Conservation (phyloP, 2,329 filamentous ascomycete genomes). For the Apiospora aurea region DNA sequence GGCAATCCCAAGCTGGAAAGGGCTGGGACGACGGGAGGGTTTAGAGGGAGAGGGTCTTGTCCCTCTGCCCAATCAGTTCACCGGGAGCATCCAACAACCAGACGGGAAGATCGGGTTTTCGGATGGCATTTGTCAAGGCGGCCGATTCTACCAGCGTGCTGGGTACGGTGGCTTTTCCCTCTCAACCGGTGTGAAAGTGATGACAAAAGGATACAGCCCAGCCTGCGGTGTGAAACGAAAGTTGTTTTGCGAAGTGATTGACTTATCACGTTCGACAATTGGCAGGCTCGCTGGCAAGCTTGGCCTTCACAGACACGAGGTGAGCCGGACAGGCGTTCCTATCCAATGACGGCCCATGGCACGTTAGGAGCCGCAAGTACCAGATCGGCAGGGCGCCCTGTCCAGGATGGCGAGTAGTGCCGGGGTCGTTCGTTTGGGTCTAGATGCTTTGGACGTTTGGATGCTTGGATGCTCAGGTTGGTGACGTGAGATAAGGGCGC, state of each 20-base stretch:
- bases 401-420: not conserved
- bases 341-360: not conserved
- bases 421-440: constrained; percentile 6
- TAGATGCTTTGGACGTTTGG: not conserved
- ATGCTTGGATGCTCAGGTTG: not conserved
- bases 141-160: not conserved
- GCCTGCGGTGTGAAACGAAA: not conserved
- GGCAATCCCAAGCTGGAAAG: not conserved
- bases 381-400: constrained; percentile 15
- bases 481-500: constrained; percentile 1
- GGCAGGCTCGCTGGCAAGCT: not conserved
- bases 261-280: not conserved
- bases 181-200: constrained; percentile 10
- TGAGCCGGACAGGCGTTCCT: not conserved
- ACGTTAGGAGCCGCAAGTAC: not conserved
- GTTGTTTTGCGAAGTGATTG: not conserved
- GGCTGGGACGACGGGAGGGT: not conserved
- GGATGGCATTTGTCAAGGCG: constrained; percentile 13
- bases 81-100: not conserved
- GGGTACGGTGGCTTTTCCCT: not conserved
- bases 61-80: not conserved
- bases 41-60: not conserved
- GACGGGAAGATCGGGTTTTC: not conserved
- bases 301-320: not conserved
- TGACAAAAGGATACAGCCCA: not conserved